Percentiles rank a stretch among this genome's conserved stretches.
Evolutionary conservation across 73 alveolate species (phyloP).

Genomic region (Paraurostyla sp.): DNA sequence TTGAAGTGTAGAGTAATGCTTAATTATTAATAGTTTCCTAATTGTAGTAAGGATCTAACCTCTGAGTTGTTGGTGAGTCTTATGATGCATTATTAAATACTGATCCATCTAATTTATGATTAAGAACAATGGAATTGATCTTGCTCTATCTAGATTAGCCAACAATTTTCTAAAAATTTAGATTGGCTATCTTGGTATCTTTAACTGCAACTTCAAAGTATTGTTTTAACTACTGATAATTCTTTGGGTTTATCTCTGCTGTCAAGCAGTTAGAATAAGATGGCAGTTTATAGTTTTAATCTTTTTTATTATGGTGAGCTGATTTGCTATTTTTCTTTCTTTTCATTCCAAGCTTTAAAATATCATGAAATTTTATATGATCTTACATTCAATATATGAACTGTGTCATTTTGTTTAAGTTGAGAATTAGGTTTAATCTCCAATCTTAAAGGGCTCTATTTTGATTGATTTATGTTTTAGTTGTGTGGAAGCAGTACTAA

Average conservation of each 20-base stretch:
- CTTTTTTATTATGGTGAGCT: neutral
- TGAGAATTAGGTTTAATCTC: too few species aligned
- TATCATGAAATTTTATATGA: neutral
- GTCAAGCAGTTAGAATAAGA: slow-evolving; percentile 13
- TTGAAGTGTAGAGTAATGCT: neutral
- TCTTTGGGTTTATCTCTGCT: slow-evolving; percentile 24
- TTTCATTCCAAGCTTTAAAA: neutral
- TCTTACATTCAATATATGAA: neutral
- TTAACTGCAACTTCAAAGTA: slow-evolving; percentile 39
- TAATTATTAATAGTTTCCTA: too few species aligned
- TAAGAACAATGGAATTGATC: neutral
- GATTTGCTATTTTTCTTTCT: neutral
- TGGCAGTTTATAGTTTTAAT: slow-evolving; percentile 6
- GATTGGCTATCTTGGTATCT: slow-evolving; percentile 5
- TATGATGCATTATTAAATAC: neutral
- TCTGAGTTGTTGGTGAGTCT: too few species aligned
- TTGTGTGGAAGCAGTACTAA: neutral
- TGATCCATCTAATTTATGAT: neutral
- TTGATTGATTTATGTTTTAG: neutral
- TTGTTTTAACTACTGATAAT: neutral
- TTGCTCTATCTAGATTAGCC: neutral
- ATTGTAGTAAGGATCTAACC: too few species aligned
- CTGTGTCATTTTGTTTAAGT: neutral
- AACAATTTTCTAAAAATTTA: neutral
- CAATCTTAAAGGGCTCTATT: too few species aligned